phyloP scores from a whole-genome alignment of 2,329 filamentous ascomycete genomes.

The Cladosporium cucumerinum region DNA sequence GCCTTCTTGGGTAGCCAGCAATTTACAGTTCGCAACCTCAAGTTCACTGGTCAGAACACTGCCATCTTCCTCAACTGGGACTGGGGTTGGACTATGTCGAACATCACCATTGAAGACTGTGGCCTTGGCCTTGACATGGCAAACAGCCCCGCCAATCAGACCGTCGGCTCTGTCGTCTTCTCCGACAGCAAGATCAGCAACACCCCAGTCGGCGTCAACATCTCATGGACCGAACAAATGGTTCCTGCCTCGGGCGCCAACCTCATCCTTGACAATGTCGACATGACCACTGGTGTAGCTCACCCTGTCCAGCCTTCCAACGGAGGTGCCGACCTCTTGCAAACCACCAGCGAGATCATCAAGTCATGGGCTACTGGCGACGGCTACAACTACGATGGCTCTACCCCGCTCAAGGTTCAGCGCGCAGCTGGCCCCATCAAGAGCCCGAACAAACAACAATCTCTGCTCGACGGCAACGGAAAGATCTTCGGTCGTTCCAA shows the following conservation, averaged over 20 bases:
- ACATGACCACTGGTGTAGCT: constrained; percentile 65
- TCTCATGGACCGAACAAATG: constrained; percentile 47
- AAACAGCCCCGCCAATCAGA: constrained; percentile 53
- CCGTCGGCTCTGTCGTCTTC: constrained; percentile 80
- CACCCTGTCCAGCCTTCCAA: constrained; percentile 61
- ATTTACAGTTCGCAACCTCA: constrained; percentile 52
- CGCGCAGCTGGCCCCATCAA: constrained; percentile 23
- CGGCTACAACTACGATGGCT: constrained; percentile 53
- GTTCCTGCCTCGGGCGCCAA: constrained; percentile 71
- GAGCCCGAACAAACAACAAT: constrained; percentile 60
- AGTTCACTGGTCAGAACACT: constrained; percentile 49
- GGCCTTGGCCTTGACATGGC: constrained; percentile 50
- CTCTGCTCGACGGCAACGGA: constrained; percentile 62
- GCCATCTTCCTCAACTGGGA: constrained; percentile 56
- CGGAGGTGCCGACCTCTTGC: constrained; percentile 59
- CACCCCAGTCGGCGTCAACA: constrained; percentile 72
- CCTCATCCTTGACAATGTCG: constrained; percentile 83
- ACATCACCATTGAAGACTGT: constrained; percentile 46
- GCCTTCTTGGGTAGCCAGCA: constrained; percentile 64
- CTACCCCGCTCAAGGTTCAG: constrained; percentile 49
- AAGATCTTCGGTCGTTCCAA: constrained; percentile 79
- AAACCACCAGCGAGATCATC: constrained; percentile 64
- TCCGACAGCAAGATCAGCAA: constrained; percentile 76
- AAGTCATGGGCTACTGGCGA: constrained; percentile 76
- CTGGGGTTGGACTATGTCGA: constrained; percentile 51